These are phyloP conservation scores for Podospora australis DNA, from an alignment of 495 filamentous ascomycete species.

Conservation along the genomic window DNA sequence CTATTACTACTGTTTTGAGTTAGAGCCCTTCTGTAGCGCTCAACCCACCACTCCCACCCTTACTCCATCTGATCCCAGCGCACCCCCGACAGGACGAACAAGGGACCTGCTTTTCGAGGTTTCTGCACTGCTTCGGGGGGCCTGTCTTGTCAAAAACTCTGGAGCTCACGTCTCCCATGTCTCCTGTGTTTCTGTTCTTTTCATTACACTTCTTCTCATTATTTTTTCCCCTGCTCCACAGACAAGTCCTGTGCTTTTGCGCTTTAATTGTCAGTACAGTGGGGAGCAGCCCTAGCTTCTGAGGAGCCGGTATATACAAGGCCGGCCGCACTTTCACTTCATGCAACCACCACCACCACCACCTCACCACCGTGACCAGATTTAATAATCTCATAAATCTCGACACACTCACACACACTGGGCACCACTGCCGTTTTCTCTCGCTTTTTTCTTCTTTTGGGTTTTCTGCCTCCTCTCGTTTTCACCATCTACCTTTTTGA, in stretches of 20 bases:
- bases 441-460: constrained; percentile 8
- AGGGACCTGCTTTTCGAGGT: too few relatives aligned
- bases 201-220: neutral
- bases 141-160: constrained; percentile 1
- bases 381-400: too few relatives aligned
- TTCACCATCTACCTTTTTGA: too few relatives aligned
- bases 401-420: too few relatives aligned
- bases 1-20: neutral
- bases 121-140: too few relatives aligned
- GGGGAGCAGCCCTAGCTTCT: too few relatives aligned
- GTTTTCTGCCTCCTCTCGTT: constrained; percentile 7
- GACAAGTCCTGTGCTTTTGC: neutral
- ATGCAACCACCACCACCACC: too few relatives aligned
- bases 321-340: neutral
- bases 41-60: neutral
- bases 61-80: neutral
- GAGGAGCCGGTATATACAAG: constrained; percentile 1
- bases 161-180: neutral
- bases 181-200: neutral
- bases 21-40: neutral
- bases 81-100: neutral
- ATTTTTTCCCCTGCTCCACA: neutral
- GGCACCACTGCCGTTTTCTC: constrained; percentile 6
- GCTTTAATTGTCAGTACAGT: too few relatives aligned
- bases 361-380: too few relatives aligned